These are phyloP conservation scores for Cutaneotrichosporon dermatis DNA, from an alignment of 1,284 basidiomycete species.

Conservation along the genomic window DNA sequence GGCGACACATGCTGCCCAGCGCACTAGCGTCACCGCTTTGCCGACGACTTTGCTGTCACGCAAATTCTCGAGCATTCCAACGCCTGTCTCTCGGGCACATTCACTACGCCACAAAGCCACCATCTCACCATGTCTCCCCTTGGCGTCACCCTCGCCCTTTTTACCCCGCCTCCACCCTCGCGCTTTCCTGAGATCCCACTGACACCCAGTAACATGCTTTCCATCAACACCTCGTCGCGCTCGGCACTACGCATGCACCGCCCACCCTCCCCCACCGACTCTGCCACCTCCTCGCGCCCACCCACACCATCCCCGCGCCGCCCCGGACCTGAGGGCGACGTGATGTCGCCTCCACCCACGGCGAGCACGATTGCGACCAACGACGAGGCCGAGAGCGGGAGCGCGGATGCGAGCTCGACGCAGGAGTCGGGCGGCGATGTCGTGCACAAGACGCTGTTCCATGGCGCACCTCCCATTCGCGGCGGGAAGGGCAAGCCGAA, in stretches of 20 bases:
- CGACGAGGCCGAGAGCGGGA: background rate
- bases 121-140: background rate
- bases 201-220: slow-evolving; percentile 20
- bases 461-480: slow-evolving; percentile 1
- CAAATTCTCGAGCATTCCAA: no score
- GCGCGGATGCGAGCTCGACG: background rate
- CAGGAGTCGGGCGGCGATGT: slow-evolving; percentile 4
- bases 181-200: background rate
- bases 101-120: no score
- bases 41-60: no score
- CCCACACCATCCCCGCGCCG: slow-evolving; percentile 4
- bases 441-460: slow-evolving; percentile 20
- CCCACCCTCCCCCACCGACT: slow-evolving; percentile 8
- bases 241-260: slow-evolving; percentile 6
- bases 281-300: slow-evolving; percentile 8
- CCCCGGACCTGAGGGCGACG: background rate
- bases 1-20: no score
- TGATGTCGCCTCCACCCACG: slow-evolving; percentile 6
- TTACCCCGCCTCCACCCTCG: no score
- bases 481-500: background rate
- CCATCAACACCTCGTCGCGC: slow-evolving; percentile 18
- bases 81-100: no score
- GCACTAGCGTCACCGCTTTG: no score
- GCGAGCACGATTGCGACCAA: background rate
- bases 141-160: background rate